Conservation (phyloP, 1,139 yeast genomes). For the Saccharomyces pastorianus region DNA sequence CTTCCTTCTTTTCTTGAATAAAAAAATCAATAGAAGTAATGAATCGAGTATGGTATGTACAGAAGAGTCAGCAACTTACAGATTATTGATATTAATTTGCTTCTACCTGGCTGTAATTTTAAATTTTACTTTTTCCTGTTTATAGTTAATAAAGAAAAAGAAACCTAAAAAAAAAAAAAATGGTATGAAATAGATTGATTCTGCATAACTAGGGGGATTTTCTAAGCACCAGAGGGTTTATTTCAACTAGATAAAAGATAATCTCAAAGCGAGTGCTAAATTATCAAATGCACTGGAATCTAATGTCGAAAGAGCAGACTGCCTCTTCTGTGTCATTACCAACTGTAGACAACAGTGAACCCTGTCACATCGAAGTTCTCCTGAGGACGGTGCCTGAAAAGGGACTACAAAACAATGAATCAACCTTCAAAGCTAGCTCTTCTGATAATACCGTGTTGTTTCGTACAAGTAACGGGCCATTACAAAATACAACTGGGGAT, state of each 20-base stretch:
- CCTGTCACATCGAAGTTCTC: neutral
- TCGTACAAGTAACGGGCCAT: neutral
- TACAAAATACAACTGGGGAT: conserved; percentile 20
- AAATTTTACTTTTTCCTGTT: neutral
- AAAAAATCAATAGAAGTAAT: neutral
- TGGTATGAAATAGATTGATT: neutral
- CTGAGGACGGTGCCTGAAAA: neutral
- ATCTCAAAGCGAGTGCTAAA: neutral
- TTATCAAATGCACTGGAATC: conserved; percentile 5
- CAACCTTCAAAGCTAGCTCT: neutral
- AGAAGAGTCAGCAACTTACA: neutral
- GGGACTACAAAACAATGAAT: neutral
- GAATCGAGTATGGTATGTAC: neutral
- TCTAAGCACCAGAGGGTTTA: neutral
- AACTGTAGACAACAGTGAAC: conserved; percentile 1
- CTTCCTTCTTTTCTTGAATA: conserved; percentile 1
- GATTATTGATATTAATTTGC: neutral
- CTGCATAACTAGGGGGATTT: neutral
- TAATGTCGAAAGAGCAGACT: neutral
- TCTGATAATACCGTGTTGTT: neutral
- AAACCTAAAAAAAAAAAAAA: neutral
- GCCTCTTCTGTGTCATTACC: neutral
- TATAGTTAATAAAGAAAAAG: neutral
- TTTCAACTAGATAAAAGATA: neutral
- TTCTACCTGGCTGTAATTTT: neutral